phyloP scores from a whole-genome alignment of 305 asterid genomes.

The Lippia alba region DNA sequence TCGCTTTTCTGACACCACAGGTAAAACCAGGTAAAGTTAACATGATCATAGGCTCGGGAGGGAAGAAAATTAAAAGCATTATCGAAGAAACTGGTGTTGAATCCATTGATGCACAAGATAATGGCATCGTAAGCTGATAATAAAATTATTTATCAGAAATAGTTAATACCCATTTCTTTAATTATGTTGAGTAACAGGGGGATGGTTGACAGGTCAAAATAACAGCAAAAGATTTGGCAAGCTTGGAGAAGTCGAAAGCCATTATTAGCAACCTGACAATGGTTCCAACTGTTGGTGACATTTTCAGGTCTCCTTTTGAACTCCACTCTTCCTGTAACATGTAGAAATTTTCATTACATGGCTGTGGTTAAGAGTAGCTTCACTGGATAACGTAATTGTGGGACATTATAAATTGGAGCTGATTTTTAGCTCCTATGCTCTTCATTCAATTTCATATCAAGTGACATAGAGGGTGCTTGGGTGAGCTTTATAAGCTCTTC shows the following conservation, averaged over 20 bases:
- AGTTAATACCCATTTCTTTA: constrained; percentile 30
- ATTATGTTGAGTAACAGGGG: constrained; percentile 32
- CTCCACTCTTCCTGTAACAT: not conserved
- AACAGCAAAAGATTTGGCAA: constrained; percentile 73
- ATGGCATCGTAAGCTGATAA: constrained; percentile 77
- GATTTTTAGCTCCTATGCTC: constrained; percentile 7
- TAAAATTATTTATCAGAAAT: constrained; percentile 13
- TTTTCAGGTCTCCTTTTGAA: constrained; percentile 66
- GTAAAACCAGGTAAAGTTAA: constrained; percentile 77
- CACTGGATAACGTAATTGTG: constrained; percentile 16
- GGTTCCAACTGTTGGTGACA: constrained; percentile 89
- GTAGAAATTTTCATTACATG: constrained; percentile 1
- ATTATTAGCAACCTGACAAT: constrained; percentile 76
- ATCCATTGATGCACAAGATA: constrained; percentile 78
- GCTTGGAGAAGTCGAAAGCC: constrained; percentile 88
- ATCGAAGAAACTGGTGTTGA: constrained; percentile 94
- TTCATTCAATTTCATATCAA: constrained; percentile 18
- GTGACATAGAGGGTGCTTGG: not conserved
- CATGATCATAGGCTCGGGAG: constrained; percentile 95
- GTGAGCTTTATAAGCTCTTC: too few species aligned
- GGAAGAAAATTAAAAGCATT: constrained; percentile 93
- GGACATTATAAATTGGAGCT: constrained; percentile 26
- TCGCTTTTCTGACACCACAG: constrained; percentile 49
- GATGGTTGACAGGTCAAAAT: constrained; percentile 70
- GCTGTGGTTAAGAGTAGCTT: constrained; percentile 19